Conservation (phyloP, 129 eudicot genomes). For the Saposhnikovia divaricata region DNA sequence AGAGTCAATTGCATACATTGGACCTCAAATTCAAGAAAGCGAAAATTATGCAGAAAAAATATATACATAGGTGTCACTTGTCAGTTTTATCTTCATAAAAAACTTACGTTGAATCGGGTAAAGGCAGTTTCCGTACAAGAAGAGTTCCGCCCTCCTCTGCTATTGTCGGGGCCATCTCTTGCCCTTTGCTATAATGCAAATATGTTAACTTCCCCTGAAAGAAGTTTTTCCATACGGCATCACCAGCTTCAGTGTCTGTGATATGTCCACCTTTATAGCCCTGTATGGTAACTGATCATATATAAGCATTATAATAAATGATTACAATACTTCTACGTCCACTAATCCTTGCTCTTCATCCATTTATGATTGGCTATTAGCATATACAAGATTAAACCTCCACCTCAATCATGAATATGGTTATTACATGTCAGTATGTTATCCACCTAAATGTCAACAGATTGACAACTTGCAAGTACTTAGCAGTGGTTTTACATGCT, state of each 20-base stretch:
- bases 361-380: neutral
- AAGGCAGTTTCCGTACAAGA: conserved; percentile 81
- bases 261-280: conserved; percentile 37
- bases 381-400: neutral
- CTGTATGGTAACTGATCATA: conserved; percentile 21
- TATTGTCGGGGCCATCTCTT: conserved; percentile 80
- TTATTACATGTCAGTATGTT: neutral
- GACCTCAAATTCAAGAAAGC: neutral
- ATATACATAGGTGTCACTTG: neutral
- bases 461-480: neutral
- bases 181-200: conserved; percentile 78
- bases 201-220: conserved; percentile 63
- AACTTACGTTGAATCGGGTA: conserved; percentile 60
- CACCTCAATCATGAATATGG: neutral
- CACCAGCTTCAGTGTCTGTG: conserved; percentile 30
- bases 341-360: neutral
- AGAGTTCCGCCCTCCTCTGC: conserved; percentile 71
- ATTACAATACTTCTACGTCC: neutral
- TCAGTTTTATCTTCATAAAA: neutral
- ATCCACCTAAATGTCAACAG: neutral
- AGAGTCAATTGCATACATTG: neutral
- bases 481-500: neutral
- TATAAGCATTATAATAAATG: neutral
- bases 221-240: conserved; percentile 44
- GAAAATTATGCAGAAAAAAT: neutral